A percentile compares a stretch with the other conserved stretches of the same genome.
phyloP scores from a whole-genome alignment of 2,329 filamentous ascomycete species.

The Aspergillus ustus region DNA sequence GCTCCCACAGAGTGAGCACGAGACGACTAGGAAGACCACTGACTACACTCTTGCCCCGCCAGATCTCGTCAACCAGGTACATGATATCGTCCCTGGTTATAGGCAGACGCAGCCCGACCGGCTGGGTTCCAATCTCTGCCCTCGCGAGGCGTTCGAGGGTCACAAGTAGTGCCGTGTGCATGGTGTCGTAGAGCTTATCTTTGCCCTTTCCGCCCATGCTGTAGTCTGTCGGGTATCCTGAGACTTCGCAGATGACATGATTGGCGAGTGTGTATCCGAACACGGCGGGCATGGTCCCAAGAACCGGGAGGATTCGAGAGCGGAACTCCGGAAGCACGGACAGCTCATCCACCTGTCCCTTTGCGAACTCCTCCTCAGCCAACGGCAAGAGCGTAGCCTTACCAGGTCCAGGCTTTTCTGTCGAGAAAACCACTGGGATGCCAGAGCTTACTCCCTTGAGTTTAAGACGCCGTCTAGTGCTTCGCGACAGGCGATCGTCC shows the following conservation, averaged over 20 bases:
- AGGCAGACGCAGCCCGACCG: slow-evolving; percentile 76
- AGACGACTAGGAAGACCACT: slow-evolving; percentile 81
- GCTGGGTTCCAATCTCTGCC: slow-evolving; percentile 54
- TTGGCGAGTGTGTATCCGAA: slow-evolving; percentile 93
- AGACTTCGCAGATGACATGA: slow-evolving; percentile 82
- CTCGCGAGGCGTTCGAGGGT: slow-evolving; percentile 76
- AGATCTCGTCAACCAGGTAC: slow-evolving; percentile 90
- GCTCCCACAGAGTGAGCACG: slow-evolving; percentile 78
- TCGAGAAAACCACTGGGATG: slow-evolving; percentile 90
- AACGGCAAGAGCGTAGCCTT: slow-evolving; percentile 90
- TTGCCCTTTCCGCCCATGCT: slow-evolving; percentile 80
- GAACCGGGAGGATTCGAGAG: slow-evolving; percentile 89
- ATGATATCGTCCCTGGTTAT: slow-evolving; percentile 80
- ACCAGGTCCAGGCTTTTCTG: slow-evolving; percentile 84
- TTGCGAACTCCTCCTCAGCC: slow-evolving; percentile 82
- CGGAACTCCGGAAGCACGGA: slow-evolving; percentile 91
- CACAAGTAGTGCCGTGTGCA: slow-evolving; percentile 75
- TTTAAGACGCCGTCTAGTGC: slow-evolving; percentile 80
- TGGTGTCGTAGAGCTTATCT: slow-evolving; percentile 89
- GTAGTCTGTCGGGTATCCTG: slow-evolving; percentile 78
- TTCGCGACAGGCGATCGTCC: slow-evolving; percentile 85
- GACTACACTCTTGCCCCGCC: slow-evolving; percentile 77
- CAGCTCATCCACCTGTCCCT: slow-evolving; percentile 83
- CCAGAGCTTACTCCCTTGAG: slow-evolving; percentile 76
- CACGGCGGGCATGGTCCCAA: slow-evolving; percentile 96